phyloP scores from a whole-genome alignment of 2,329 filamentous ascomycete genomes.

The Pyrenophora seminiperda region DNA sequence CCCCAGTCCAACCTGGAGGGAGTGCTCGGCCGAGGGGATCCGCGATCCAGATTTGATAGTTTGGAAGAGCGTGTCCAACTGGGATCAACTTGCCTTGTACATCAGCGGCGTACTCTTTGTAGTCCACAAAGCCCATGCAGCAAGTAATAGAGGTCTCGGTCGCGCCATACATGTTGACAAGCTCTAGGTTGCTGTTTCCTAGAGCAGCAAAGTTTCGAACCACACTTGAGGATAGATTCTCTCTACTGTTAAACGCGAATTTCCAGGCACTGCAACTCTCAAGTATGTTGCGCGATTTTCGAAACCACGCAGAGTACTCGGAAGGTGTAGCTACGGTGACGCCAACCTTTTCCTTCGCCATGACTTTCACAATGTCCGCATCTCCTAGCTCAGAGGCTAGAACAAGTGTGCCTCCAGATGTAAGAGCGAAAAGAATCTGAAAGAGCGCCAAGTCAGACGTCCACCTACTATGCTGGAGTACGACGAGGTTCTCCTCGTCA shows the following conservation, averaged over 20 bases:
- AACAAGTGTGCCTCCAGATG: constrained; percentile 1
- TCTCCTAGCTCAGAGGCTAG: neutral
- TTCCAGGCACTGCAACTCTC: neutral
- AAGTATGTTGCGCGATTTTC: neutral
- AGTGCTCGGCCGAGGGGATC: neutral
- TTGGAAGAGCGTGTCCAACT: neutral
- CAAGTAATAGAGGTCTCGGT: constrained; percentile 1
- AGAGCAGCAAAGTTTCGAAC: constrained; percentile 1
- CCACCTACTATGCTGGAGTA: constrained; percentile 1
- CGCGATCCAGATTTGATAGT: neutral
- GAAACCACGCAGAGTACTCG: constrained; percentile 5
- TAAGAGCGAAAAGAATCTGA: neutral
- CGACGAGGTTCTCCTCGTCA: neutral
- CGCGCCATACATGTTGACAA: neutral
- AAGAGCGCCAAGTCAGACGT: neutral
- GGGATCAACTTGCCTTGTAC: constrained; percentile 3
- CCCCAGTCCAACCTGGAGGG: constrained; percentile 3
- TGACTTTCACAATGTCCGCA: neutral
- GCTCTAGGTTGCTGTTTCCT: neutral
- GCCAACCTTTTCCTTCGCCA: constrained; percentile 1
- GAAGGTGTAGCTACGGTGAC: constrained; percentile 5
- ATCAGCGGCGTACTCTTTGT: constrained; percentile 1
- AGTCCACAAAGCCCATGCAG: constrained; percentile 2
- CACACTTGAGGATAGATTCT: neutral
- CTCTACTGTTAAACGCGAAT: neutral